phyloP scores from a whole-genome alignment of 2,329 filamentous ascomycete species.

The Fonsecaea pugnacius region DNA sequence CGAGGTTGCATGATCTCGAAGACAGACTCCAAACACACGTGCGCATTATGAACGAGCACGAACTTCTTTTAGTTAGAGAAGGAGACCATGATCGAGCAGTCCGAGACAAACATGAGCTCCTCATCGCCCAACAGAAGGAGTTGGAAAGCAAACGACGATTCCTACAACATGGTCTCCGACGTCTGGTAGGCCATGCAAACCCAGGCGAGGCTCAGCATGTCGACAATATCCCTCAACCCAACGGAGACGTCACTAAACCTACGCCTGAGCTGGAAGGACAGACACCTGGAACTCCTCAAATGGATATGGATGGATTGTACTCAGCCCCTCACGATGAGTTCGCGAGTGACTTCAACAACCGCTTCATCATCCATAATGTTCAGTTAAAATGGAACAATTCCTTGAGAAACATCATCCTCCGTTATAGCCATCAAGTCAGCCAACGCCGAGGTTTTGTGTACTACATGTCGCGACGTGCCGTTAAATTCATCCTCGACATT shows the following conservation, averaged over 20 bases:
- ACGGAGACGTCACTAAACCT: conserved; percentile 38
- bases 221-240: conserved; percentile 28
- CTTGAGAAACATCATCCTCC: conserved; percentile 90
- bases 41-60: conserved; percentile 72
- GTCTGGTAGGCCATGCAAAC: conserved; percentile 55
- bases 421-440: conserved; percentile 96
- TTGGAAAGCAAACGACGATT: conserved; percentile 64
- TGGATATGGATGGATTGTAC: conserved; percentile 62
- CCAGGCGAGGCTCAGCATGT: conserved; percentile 51
- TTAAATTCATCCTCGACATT: conserved; percentile 98
- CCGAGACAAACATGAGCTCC: conserved; percentile 53
- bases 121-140: conserved; percentile 61
- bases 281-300: conserved; percentile 57
- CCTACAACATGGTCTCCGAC: conserved; percentile 61
- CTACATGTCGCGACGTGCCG: conserved; percentile 91
- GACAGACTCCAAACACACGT: conserved; percentile 77
- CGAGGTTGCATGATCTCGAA: conserved; percentile 76
- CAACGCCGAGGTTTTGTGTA: conserved; percentile 96
- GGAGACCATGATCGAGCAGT: conserved; percentile 54
- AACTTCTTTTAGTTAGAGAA: conserved; percentile 64
- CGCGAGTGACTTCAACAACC: conserved; percentile 94
- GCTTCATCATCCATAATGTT: conserved; percentile 96
- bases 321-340: conserved; percentile 76
- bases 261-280: conserved; percentile 46
- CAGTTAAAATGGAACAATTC: conserved; percentile 99